phyloP scores from a whole-genome alignment of 2,329 filamentous ascomycete species.

The Pleurostoma richardsiae region DNA sequence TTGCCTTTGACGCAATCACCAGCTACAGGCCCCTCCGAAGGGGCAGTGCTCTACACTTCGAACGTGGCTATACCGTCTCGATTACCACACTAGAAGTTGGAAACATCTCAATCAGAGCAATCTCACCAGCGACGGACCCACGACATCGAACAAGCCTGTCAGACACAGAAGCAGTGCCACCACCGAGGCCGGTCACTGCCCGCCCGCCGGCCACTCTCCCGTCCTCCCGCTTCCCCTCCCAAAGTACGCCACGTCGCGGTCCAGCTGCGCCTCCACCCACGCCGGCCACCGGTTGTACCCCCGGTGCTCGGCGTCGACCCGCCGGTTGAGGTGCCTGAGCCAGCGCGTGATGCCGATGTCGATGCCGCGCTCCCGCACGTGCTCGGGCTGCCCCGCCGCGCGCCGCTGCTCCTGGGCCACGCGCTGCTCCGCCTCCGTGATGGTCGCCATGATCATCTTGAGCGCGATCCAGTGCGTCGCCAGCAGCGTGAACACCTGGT shows the following conservation, averaged over 20 bases:
- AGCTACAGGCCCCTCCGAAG: too few species aligned
- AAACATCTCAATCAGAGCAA: too few species aligned
- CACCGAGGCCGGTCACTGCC: slow-evolving; percentile 27
- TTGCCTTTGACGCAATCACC: too few species aligned
- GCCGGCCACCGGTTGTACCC: slow-evolving; percentile 46
- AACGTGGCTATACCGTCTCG: too few species aligned
- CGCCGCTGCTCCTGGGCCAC: slow-evolving; percentile 19
- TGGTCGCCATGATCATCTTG: slow-evolving; percentile 47
- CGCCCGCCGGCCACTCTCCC: background rate
- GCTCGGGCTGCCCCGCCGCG: slow-evolving; percentile 7
- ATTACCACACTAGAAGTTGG: too few species aligned
- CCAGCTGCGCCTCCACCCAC: slow-evolving; percentile 49
- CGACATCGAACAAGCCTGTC: too few species aligned
- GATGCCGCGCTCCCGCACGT: slow-evolving; percentile 11
- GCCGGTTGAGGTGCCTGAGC: slow-evolving; percentile 44
- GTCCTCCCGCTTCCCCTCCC: slow-evolving; percentile 18
- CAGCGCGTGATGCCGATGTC: slow-evolving; percentile 42
- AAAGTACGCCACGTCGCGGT: slow-evolving; percentile 39
- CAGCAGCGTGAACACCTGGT: slow-evolving; percentile 41
- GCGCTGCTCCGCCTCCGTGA: slow-evolving; percentile 34
- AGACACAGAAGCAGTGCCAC: slow-evolving; percentile 21
- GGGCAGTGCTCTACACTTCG: too few species aligned
- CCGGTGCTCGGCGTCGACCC: slow-evolving; percentile 37
- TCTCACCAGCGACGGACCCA: slow-evolving; percentile 16
- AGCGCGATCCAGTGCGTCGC: slow-evolving; percentile 50